These are phyloP conservation scores for Alternaria triticimaculans DNA, from an alignment of 2,329 filamentous ascomycete genomes.

Conservation along the genomic window DNA sequence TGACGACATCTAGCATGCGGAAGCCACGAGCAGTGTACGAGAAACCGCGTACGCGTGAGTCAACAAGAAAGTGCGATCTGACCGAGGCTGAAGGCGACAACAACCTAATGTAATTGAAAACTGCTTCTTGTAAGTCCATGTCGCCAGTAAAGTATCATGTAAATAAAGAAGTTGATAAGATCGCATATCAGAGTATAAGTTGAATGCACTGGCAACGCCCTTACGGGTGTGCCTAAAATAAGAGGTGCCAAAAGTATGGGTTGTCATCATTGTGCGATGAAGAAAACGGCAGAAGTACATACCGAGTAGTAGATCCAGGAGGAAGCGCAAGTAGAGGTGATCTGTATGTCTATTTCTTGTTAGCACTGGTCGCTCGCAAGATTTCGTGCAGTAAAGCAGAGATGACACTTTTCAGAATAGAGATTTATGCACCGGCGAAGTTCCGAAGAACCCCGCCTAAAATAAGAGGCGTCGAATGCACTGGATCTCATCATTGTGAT, in stretches of 20 bases:
- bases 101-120: not conserved
- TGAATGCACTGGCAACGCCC: conserved; percentile 44
- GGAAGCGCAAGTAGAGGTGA: not conserved
- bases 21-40: not conserved
- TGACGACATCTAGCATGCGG: not conserved
- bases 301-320: not conserved
- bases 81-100: not conserved
- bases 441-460: not conserved
- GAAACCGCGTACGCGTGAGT: not conserved
- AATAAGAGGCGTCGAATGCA: not conserved
- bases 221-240: conserved; percentile 52
- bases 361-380: not conserved
- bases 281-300: not conserved
- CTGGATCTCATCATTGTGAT: not conserved
- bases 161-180: conserved; percentile 6
- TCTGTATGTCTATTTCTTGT: not conserved
- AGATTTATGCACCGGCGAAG: not conserved
- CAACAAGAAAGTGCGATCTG: not conserved
- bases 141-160: not conserved
- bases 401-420: not conserved
- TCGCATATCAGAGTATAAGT: conserved; percentile 45
- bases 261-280: conserved; percentile 26
- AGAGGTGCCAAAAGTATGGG: conserved; percentile 82
- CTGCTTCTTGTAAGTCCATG: conserved; percentile 18
- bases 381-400: not conserved